phyloP scores from a whole-genome alignment of 2,329 filamentous ascomycete species.

The Chrysoporthe deuterocubensis region DNA sequence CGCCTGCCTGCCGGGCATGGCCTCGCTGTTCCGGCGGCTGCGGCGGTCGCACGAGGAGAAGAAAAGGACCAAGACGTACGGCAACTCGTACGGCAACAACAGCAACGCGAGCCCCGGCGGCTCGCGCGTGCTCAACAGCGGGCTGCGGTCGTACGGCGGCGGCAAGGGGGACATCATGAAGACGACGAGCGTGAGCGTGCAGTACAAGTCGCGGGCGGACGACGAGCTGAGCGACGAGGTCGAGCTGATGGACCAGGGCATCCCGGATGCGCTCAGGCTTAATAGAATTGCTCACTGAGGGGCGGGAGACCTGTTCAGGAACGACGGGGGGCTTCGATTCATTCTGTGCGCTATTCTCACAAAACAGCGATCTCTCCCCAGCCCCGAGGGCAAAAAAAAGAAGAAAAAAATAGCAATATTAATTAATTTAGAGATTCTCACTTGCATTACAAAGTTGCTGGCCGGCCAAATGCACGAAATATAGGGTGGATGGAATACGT shows the following conservation, averaged over 20 bases:
- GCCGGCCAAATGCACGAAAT: no score
- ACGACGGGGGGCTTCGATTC: background rate
- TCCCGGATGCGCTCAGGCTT: background rate
- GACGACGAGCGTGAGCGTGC: slow-evolving; percentile 26
- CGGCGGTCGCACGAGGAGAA: slow-evolving; percentile 30
- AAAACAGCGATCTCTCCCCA: background rate
- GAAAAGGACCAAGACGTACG: slow-evolving; percentile 27
- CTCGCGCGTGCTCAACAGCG: slow-evolving; percentile 21
- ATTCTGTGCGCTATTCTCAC: background rate
- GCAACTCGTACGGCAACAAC: slow-evolving; percentile 16
- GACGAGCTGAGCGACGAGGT: slow-evolving; percentile 27
- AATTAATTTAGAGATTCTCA: background rate
- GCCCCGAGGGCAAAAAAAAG: background rate
- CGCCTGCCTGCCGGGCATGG: slow-evolving; percentile 45
- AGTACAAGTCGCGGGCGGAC: slow-evolving; percentile 17
- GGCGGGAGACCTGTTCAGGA: background rate
- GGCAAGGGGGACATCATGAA: slow-evolving; percentile 23
- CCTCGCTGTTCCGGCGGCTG: slow-evolving; percentile 35
- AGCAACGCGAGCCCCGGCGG: slow-evolving; percentile 17
- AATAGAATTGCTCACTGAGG: background rate
- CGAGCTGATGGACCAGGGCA: slow-evolving; percentile 23
- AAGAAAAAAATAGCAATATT: background rate
- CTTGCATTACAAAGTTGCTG: background rate
- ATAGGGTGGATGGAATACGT: no score
- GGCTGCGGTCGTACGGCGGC: slow-evolving; percentile 12